Conservation (phyloP, 2,329 filamentous ascomycete genomes). For the Trichophyton simii region DNA sequence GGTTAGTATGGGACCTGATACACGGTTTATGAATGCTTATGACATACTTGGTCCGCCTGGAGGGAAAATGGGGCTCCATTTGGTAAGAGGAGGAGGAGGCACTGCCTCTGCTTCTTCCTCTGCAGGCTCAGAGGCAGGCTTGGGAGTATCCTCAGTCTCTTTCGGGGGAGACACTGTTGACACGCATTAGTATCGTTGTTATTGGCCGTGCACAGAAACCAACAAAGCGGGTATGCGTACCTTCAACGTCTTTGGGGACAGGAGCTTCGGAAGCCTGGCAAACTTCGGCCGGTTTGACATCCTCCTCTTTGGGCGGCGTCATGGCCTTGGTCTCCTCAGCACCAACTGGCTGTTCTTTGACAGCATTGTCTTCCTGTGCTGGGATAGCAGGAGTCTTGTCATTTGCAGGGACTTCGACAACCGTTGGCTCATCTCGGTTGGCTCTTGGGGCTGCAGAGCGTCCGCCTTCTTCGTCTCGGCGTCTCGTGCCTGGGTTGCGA, state of each 20-base stretch:
- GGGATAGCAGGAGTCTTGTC: not conserved
- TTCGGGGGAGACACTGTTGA: not conserved
- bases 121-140: not conserved
- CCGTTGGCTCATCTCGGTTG: not conserved
- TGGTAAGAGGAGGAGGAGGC: not conserved
- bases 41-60: not conserved
- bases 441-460: not conserved
- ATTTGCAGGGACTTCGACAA: too few species aligned
- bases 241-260: not conserved
- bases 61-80: not conserved
- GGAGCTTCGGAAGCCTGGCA: too few species aligned
- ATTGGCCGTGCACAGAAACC: not conserved
- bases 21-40: not conserved
- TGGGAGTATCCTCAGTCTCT: not conserved
- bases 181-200: not conserved
- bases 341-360: too few species aligned
- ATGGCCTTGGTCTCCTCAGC: too few species aligned
- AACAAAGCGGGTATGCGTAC: not conserved
- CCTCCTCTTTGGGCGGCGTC: too few species aligned
- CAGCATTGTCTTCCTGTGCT: not conserved
- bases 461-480: too few species aligned
- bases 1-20: not conserved
- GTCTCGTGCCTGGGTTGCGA: not conserved
- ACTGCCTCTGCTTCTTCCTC: not conserved
- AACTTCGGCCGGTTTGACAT: too few species aligned